phyloP scores from a whole-genome alignment of 495 filamentous ascomycete genomes.

The Xylaria venustula region DNA sequence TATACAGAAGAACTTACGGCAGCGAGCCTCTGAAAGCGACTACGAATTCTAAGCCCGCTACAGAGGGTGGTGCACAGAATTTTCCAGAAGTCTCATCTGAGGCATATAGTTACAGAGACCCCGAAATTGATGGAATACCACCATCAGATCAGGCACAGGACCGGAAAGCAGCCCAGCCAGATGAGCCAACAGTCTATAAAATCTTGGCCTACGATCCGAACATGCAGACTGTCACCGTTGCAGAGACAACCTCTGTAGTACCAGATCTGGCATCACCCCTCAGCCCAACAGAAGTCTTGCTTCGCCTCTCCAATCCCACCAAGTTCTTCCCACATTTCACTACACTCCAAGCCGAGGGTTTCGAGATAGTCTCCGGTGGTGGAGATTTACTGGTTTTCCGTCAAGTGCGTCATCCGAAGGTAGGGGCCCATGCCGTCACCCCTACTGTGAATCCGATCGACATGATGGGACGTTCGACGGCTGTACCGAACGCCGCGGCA shows the following conservation, averaged over 20 bases:
- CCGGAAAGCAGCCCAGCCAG: conserved; percentile 7
- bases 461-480: conserved; percentile 43
- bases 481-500: conserved; percentile 42
- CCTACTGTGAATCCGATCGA: conserved; percentile 54
- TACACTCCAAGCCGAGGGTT: conserved; percentile 63
- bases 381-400: conserved; percentile 72
- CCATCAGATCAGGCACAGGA: conserved; percentile 3
- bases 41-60: neutral
- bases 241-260: conserved; percentile 62
- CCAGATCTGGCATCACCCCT: conserved; percentile 42
- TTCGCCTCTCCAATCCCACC: conserved; percentile 65
- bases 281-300: conserved; percentile 61
- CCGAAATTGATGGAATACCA: conserved; percentile 24
- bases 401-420: conserved; percentile 44
- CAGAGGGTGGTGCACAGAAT: neutral
- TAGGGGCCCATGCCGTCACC: conserved; percentile 13
- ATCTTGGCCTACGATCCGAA: conserved; percentile 70
- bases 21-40: conserved; percentile 12
- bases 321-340: conserved; percentile 71
- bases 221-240: conserved; percentile 57
- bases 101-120: conserved; percentile 20
- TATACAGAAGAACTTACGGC: conserved; percentile 28
- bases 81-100: conserved; percentile 10
- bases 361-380: conserved; percentile 69
- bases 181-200: conserved; percentile 58